Base-by-base conservation (phyloP, 179 eudicot genomes). In the Vitellaria paradoxa region DNA sequence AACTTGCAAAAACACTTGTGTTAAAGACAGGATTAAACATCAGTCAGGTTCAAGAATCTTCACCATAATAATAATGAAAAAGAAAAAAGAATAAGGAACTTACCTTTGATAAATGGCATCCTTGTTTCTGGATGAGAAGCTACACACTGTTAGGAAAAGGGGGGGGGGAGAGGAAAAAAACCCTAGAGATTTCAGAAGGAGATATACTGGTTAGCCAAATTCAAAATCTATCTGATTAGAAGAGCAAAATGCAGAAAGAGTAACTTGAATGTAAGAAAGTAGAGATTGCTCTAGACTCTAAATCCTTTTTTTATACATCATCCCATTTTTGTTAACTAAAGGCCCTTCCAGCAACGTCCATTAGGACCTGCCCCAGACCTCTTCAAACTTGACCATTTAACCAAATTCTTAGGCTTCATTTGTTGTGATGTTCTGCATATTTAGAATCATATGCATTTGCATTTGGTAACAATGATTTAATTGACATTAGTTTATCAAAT, bases 111-210 rank as follows among this genome's bases (percentile, higher is more conserved):
- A 59, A 73, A 73, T 11, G 66, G 40, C 67, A 20, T 73, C 67
- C 50, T 59, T 60, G 76, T 73, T 18, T 73, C 66, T 59, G 50
- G 37, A 37, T 73, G 76, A 73, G 53, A 37, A 73, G 76, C 67
- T 37, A 73, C 67, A 42, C 55, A 40, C 76, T 73, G 55, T 30
- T 4, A 57, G 50, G 11, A 30, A 56, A 45, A 17, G 4, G 4
- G 9, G 45, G 1, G 56, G 7, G 23, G 1, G 56, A 72, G 13
- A 21, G 9, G 18, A 4, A 11, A 46, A 71, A 13, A 15, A 42
- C 21, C 45, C 20, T 4, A 9, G 9, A 72, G 62, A 56, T 18
- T 30, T 72, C 17, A n/a, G 50, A 37, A 47, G 9, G 11, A 42
- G 26, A 73, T 20, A 42, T n/a, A 2, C 37, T 30, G 37, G 37